phyloP scores from a whole-genome alignment of 495 filamentous ascomycete species.

The Aspergillus nanangensis region DNA sequence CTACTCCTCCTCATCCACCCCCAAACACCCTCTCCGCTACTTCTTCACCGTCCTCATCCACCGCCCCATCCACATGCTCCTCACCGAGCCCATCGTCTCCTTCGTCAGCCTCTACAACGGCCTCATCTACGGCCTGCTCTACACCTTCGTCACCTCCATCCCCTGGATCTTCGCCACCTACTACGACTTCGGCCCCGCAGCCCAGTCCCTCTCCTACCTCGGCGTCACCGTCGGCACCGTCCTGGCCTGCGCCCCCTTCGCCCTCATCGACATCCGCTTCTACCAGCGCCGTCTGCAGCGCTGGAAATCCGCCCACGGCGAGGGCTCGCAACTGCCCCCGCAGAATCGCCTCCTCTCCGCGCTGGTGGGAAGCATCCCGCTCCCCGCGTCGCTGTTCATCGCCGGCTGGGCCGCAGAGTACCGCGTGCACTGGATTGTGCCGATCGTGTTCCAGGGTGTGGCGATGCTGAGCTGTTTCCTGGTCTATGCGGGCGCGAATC shows the following conservation, averaged over 20 bases:
- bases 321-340: slow-evolving; percentile 32
- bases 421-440: slow-evolving; percentile 32
- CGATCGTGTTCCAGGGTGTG: slow-evolving; percentile 22
- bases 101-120: slow-evolving; percentile 57
- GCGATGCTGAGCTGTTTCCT: slow-evolving; percentile 33
- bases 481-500: slow-evolving; percentile 54
- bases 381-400: slow-evolving; percentile 49
- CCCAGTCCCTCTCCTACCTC: slow-evolving; percentile 57
- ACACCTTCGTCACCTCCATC: slow-evolving; percentile 62
- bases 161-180: slow-evolving; percentile 47
- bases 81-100: slow-evolving; percentile 61
- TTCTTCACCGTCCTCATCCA: slow-evolving; percentile 53
- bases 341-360: slow-evolving; percentile 56
- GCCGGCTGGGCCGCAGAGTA: slow-evolving; percentile 42
- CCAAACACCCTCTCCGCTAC: slow-evolving; percentile 31
- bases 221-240: slow-evolving; percentile 53
- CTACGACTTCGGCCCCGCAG: slow-evolving; percentile 45
- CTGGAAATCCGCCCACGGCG: slow-evolving; percentile 30
- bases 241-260: slow-evolving; percentile 41
- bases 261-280: slow-evolving; percentile 40
- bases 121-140: slow-evolving; percentile 62
- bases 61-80: slow-evolving; percentile 60
- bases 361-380: slow-evolving; percentile 52
- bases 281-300: neutral
- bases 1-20: slow-evolving; percentile 23